Evolutionary conservation across 176 grass and related monocot species (phyloP).

Genomic region (Guadua angustifolia): DNA sequence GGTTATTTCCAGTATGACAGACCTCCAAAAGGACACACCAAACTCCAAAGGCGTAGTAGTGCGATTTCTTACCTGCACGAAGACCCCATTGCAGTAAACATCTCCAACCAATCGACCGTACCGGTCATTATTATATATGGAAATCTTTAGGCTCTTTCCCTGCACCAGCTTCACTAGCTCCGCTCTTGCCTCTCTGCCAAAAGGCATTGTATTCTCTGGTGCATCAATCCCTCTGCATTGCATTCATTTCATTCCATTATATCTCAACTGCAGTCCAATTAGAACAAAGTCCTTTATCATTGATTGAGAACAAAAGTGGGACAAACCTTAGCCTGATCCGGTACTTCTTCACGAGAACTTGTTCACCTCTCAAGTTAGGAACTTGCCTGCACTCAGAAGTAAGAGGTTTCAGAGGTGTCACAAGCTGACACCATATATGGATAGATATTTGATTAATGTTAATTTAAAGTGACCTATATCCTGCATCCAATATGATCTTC

Average conservation of each 20-base stretch:
- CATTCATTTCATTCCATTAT: constrained; percentile 7
- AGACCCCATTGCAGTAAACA: constrained; percentile 61
- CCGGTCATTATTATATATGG: constrained; percentile 52
- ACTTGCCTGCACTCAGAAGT: constrained; percentile 52
- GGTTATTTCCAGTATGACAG: not conserved
- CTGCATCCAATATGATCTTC: constrained; percentile 67
- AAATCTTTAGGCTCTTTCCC: constrained; percentile 61
- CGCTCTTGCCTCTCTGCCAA: constrained; percentile 80
- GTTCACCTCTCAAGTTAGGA: constrained; percentile 24
- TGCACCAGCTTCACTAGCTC: constrained; percentile 67
- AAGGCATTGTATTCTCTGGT: constrained; percentile 85
- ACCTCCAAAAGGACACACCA: not conserved
- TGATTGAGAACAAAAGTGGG: not conserved
- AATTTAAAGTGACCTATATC: constrained; percentile 62
- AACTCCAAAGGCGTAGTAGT: not conserved
- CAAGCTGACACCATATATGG: not conserved
- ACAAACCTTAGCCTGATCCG: constrained; percentile 80
- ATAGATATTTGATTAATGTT: not conserved
- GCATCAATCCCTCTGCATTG: constrained; percentile 82
- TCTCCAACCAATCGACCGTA: constrained; percentile 83
- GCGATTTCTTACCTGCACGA: constrained; percentile 64
- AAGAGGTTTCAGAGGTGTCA: constrained; percentile 20
- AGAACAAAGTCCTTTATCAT: not conserved
- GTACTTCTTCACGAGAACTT: constrained; percentile 65
- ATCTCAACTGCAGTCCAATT: not conserved